phyloP scores from a whole-genome alignment of 495 filamentous ascomycete genomes.

The Melanomma pulvis-pyrius region DNA sequence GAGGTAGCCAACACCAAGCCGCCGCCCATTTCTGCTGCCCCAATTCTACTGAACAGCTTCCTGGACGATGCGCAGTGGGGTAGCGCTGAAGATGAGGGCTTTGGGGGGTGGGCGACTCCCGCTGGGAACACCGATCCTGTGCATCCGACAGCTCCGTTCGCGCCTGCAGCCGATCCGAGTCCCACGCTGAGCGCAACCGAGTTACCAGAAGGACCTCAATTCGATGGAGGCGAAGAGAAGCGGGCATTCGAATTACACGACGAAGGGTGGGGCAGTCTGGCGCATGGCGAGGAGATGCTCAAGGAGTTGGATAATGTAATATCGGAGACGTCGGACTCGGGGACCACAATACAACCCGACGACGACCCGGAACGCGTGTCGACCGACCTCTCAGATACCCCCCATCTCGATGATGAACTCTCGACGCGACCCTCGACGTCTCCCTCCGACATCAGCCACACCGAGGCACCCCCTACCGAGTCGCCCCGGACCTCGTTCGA shows the following conservation, averaged over 20 bases:
- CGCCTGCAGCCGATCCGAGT: conserved; percentile 6
- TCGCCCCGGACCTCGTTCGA: conserved; percentile 38
- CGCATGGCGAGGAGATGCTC: neutral
- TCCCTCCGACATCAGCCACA: conserved; percentile 37
- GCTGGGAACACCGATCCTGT: neutral
- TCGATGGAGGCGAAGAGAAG: neutral
- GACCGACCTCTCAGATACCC: neutral
- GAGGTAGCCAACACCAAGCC: conserved; percentile 9
- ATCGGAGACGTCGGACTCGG: conserved; percentile 33
- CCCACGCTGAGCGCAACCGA: neutral
- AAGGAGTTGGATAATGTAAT: conserved; percentile 6
- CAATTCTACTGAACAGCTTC: conserved; percentile 27
- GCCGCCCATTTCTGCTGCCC: neutral
- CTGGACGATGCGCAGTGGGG: conserved; percentile 40
- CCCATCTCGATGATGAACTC: conserved; percentile 27
- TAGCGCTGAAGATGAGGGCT: conserved; percentile 17
- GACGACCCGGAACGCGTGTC: neutral
- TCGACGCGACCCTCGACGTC: conserved; percentile 38
- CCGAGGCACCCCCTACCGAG: conserved; percentile 16
- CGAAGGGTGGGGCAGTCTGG: conserved; percentile 14
- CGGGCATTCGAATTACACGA: neutral
- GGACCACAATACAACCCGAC: conserved; percentile 32
- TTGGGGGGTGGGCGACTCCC: conserved; percentile 18
- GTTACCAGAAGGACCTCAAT: neutral
- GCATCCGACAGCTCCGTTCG: neutral